A percentile compares a stretch with the other conserved stretches of the same genome.
Evolutionary conservation across 164 flowering plant species (phyloP).

Genomic region (Platanus orientalis): DNA sequence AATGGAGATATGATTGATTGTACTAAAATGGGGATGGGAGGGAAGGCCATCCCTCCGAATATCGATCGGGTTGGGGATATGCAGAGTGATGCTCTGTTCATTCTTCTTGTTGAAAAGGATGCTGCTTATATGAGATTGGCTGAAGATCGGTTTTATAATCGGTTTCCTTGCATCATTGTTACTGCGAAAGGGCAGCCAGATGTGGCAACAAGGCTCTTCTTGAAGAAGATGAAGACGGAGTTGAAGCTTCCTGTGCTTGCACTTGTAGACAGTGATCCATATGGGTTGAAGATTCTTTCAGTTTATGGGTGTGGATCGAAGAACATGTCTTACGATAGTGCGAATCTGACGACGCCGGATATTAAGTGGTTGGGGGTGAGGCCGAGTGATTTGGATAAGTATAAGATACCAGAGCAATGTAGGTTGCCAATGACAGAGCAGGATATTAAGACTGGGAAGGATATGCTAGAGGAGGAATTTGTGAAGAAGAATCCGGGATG

Average conservation of each 20-base stretch:
- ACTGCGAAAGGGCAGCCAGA: slow-evolving; percentile 99
- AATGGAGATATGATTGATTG: slow-evolving; percentile 96
- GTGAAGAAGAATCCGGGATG: slow-evolving; percentile 98
- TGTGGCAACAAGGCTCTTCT: slow-evolving; percentile 88
- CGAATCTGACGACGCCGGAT: slow-evolving; percentile 90
- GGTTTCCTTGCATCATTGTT: slow-evolving; percentile 90
- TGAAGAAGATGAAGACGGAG: slow-evolving; percentile 90
- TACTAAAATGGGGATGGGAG: slow-evolving; percentile 98
- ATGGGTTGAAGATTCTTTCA: slow-evolving; percentile 87
- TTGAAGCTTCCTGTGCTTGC: slow-evolving; percentile 89
- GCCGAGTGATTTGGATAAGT: slow-evolving; percentile 97
- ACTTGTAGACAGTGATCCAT: slow-evolving; percentile 93
- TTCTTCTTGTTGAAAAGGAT: slow-evolving; percentile 90
- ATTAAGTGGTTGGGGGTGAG: slow-evolving; percentile 95
- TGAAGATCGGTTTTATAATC: slow-evolving; percentile 88
- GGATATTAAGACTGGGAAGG: slow-evolving; percentile 97
- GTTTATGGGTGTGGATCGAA: slow-evolving; percentile 98
- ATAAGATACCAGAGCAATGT: slow-evolving; percentile 90
- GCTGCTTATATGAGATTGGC: slow-evolving; percentile 94
- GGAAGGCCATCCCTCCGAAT: slow-evolving; percentile 96
- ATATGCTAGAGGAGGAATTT: slow-evolving; percentile 95
- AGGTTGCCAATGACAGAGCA: slow-evolving; percentile 95
- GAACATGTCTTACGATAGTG: slow-evolving; percentile 97
- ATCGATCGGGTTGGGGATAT: slow-evolving; percentile 91
- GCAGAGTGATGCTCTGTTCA: slow-evolving; percentile 87